Evolutionary conservation across 2,329 filamentous ascomycete species (phyloP).

Genomic region (Penicillium sp.): DNA sequence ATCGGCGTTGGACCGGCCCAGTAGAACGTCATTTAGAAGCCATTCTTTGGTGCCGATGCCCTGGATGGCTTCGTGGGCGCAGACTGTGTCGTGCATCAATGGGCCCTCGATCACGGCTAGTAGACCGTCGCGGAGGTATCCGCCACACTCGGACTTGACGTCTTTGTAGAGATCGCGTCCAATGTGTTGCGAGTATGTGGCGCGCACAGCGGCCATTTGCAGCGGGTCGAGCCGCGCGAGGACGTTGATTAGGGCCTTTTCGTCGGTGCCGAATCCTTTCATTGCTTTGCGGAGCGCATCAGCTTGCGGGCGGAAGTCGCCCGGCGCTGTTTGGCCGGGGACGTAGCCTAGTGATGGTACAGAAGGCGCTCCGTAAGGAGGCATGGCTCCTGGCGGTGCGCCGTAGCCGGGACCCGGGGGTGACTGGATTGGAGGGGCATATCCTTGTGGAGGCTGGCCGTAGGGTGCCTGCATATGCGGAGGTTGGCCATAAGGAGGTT

Average conservation of each 20-base stretch:
- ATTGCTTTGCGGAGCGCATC: conserved; percentile 72
- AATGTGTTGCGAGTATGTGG: conserved; percentile 61
- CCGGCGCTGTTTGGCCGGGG: conserved; percentile 61
- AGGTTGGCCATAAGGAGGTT: conserved; percentile 17
- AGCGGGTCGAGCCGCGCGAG: conserved; percentile 70
- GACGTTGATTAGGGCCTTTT: conserved; percentile 66
- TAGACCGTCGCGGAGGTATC: conserved; percentile 69
- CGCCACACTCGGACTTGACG: conserved; percentile 69
- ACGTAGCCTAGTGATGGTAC: conserved; percentile 70
- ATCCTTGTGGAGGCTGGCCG: conserved; percentile 1
- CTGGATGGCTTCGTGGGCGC: conserved; percentile 65
- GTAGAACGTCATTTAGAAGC: conserved; percentile 78
- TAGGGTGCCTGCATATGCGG: conserved; percentile 2
- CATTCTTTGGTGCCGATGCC: conserved; percentile 81
- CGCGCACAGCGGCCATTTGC: conserved; percentile 64
- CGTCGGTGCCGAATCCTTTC: conserved; percentile 91
- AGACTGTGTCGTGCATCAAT: conserved; percentile 67
- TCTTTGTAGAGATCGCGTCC: conserved; percentile 67
- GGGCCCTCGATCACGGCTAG: conserved; percentile 74
- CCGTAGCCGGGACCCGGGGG: conserved; percentile 36
- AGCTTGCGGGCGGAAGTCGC: conserved; percentile 63
- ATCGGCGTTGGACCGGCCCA: conserved; percentile 80
- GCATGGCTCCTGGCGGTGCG: conserved; percentile 17
- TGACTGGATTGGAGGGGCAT: conserved; percentile 12
- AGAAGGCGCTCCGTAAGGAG: conserved; percentile 48